phyloP scores from a whole-genome alignment of 2,329 filamentous ascomycete species.

The Epichloe aotearoae region DNA sequence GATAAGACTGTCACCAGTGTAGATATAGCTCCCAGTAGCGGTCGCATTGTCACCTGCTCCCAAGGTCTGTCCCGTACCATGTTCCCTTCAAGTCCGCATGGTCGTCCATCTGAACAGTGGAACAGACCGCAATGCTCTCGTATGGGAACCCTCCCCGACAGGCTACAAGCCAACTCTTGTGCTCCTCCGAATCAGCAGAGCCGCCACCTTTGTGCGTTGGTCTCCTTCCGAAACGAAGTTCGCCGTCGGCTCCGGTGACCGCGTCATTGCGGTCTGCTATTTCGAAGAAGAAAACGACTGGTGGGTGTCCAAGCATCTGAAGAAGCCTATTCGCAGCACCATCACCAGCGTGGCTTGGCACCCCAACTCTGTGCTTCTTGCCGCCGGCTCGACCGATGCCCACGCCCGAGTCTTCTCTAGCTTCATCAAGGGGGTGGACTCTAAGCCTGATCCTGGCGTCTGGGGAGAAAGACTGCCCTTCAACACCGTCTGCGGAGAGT shows the following conservation, averaged over 20 bases:
- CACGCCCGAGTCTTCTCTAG: constrained; percentile 89
- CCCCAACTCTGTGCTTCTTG: constrained; percentile 89
- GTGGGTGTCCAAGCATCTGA: constrained; percentile 99
- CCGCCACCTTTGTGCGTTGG: constrained; percentile 95
- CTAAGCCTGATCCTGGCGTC: constrained; percentile 67
- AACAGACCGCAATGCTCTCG: constrained; percentile 86
- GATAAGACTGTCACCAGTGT: constrained; percentile 96
- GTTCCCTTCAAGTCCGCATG: too few relatives aligned
- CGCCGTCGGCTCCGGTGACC: constrained; percentile 88
- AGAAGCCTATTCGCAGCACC: constrained; percentile 96
- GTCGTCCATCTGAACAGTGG: too few relatives aligned
- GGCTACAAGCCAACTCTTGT: constrained; percentile 97
- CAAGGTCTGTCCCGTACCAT: constrained; percentile 48
- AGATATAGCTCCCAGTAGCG: constrained; percentile 81
- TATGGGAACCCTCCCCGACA: constrained; percentile 86
- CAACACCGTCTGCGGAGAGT: constrained; percentile 97
- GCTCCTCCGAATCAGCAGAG: constrained; percentile 89
- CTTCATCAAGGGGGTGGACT: constrained; percentile 92
- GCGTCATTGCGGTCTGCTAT: constrained; percentile 93
- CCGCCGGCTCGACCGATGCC: constrained; percentile 91
- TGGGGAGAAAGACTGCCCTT: constrained; percentile 96
- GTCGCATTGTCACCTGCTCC: constrained; percentile 93
- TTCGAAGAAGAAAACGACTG: constrained; percentile 99
- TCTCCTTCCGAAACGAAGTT: constrained; percentile 95
- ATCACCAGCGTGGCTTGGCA: constrained; percentile 95